Percentiles rank a stretch among this genome's conserved stretches.
phyloP scores from a whole-genome alignment of 2,329 filamentous ascomycete species.

The Alternaria panax region DNA sequence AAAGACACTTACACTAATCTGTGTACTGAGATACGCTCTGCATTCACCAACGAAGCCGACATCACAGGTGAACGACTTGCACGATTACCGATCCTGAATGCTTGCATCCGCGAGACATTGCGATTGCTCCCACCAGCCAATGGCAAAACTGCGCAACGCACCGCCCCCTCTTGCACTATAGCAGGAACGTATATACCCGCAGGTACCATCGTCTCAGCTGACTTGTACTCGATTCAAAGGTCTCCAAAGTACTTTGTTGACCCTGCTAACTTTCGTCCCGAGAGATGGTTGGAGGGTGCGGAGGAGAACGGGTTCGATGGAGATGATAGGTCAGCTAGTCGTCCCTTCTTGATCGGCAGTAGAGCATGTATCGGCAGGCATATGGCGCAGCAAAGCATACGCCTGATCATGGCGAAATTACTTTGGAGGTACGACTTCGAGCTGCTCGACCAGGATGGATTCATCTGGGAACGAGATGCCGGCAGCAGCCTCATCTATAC shows the following conservation, averaged over 20 bases:
- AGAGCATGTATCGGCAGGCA: background rate
- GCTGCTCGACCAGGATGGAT: constrained; percentile 1
- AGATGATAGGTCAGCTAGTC: constrained; percentile 2
- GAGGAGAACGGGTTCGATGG: constrained; percentile 2
- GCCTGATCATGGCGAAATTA: constrained; percentile 1
- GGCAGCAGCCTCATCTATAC: constrained; percentile 7
- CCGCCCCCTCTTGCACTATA: constrained; percentile 1
- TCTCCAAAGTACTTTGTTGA: background rate
- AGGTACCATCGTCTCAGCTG: constrained; percentile 4
- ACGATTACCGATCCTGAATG: constrained; percentile 1
- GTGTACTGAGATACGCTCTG: constrained; percentile 3
- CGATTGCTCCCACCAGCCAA: constrained; percentile 6
- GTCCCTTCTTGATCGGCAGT: constrained; percentile 4
- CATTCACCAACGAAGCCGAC: background rate
- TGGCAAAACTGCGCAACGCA: constrained; percentile 3
- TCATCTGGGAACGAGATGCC: constrained; percentile 1
- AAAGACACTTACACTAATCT: background rate
- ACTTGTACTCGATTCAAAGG: background rate
- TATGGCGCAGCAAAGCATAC: constrained; percentile 7
- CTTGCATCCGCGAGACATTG: constrained; percentile 7
- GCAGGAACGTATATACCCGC: constrained; percentile 1
- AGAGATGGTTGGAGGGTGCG: constrained; percentile 4
- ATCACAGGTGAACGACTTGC: constrained; percentile 2
- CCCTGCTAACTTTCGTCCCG: background rate
- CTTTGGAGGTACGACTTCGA: constrained; percentile 1